Percentiles rank a stretch among this genome's conserved stretches.
phyloP scores from a whole-genome alignment of 495 filamentous ascomycete species.

The Aspergillus incahuasiensis region DNA sequence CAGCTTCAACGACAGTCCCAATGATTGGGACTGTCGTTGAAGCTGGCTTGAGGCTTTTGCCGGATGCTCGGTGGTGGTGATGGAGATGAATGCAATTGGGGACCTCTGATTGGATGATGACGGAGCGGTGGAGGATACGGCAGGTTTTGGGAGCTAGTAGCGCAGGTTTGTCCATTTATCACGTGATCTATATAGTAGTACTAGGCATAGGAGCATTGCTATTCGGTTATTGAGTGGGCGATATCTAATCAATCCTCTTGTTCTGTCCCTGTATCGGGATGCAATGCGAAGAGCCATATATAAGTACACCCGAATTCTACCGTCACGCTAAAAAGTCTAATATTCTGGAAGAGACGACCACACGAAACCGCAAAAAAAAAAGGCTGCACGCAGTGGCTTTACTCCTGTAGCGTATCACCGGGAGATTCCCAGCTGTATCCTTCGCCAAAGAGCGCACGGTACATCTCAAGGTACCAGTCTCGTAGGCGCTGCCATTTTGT shows the following conservation, averaged over 20 bases:
- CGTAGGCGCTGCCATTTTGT: constrained; percentile 66
- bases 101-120: constrained; percentile 17
- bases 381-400: not conserved
- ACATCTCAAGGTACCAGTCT: constrained; percentile 25
- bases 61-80: not conserved
- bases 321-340: no score
- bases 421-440: constrained; percentile 4
- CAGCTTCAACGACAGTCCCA: no score
- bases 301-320: not conserved
- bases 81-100: constrained; percentile 18
- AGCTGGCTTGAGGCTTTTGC: constrained; percentile 4
- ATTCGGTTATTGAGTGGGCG: not conserved
- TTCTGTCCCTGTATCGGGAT: not conserved
- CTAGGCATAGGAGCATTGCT: not conserved
- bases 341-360: no score
- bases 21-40: not conserved
- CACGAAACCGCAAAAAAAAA: not conserved
- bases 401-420: not conserved
- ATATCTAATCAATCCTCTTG: not conserved
- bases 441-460: constrained; percentile 17
- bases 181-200: constrained; percentile 7
- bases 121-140: constrained; percentile 6
- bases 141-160: not conserved
- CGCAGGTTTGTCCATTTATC: constrained; percentile 2
- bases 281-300: not conserved